Evolutionary conservation across 1,139 yeast species (phyloP), one percentile per base, ranked within the genome.

Genomic region (Torulaspora pretoriensis): DNA sequence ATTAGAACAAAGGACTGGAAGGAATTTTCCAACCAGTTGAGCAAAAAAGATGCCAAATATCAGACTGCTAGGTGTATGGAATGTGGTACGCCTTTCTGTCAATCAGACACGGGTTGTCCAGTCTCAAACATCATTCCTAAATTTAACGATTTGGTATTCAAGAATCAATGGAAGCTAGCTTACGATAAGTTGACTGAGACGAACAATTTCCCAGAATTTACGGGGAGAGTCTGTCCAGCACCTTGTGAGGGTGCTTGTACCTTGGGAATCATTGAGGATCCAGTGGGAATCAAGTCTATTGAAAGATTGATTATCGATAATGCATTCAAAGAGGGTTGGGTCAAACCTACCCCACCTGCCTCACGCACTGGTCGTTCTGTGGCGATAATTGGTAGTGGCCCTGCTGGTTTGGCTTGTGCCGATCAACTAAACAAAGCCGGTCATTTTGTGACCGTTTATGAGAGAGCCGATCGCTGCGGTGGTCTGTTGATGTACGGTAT

Each of bases 31-130:
- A 71, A 79, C 13, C 81, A 96, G 52, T 75, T 92, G 56, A 74
- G 89, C 50, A 84, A 85, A 68, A 90, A 85, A 45, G 97, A 92
- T 56, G 81, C 92, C 64, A 79, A 82, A 64, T 77, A 77, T 63
- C 97, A 92, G 72, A 87, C 97, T 47, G 97, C 97, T n/a, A 81
- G 98, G 69, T 92, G 98, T 77, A 92, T 92, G 96, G 98, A 92
- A 70, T 92, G 98, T 74, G 98, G 98, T 73, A 95, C 92, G 60
- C 98, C 98, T 50, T 92, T 90, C 79, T 92, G 98, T 74, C 95
- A 94, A 63, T 84, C 96, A 35, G 97, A 92, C 68, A 85, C 96
- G 40, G 98, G 98, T 51, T 92, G 98, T 72, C 98, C 98, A 48
- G 85, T 92, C 56, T 89, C 97, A 49, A 92, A 92, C 69, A 82